Base-by-base conservation (phyloP, 2,329 filamentous ascomycete genomes). In the Sporothrix mexicana region DNA sequence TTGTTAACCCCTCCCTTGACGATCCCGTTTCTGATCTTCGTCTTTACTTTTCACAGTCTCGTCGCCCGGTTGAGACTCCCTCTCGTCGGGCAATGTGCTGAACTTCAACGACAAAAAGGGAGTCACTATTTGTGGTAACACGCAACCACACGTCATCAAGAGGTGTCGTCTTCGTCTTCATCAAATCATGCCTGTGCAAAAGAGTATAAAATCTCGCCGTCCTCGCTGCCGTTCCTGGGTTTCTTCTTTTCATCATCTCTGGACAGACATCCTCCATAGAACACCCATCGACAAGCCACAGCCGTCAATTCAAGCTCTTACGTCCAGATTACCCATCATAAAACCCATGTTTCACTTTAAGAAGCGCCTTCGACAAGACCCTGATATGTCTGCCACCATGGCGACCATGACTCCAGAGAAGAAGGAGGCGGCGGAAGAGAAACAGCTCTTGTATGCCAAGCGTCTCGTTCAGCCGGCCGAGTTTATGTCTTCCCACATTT, bases 191-290 rank as follows among this genome's bases (percentile, higher is more conserved):
- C n/a, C 5, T 57, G 15, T n/a, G 47, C 20, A 47, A 59, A 57
- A 43, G 36, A 47, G 36, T 69, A 69, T 69, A 69, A 69, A 69
- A 12, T 36, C n/a, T 47, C 67, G 51, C n/a, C 15, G 41, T 30
- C 13, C 17, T 20, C 67, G 51, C 20, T 25, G 51, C 20, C 36
- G 67, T 25, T 69, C 51, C 13, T 59, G 67, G 43, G 10, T 51
- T 41, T 47, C n/a, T 9, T 59, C 36, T 41, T 47, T 7, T 45
- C 47, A 12, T 4, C 12, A 6, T 13, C 2, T 69, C n/a, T 45
- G 15, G n/a, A 43, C 59, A 47, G 45, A 53, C 25, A 51, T 68
- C 45, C 23, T 68, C 64, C 36, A 36, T 23, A 53, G 64, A 68
- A 45, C 30, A 45, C 45, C 45, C 17, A 47, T 68, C 13, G 45